Base-by-base conservation (phyloP, 352 stramenopile species). In the Phytophthora pistaciae region DNA sequence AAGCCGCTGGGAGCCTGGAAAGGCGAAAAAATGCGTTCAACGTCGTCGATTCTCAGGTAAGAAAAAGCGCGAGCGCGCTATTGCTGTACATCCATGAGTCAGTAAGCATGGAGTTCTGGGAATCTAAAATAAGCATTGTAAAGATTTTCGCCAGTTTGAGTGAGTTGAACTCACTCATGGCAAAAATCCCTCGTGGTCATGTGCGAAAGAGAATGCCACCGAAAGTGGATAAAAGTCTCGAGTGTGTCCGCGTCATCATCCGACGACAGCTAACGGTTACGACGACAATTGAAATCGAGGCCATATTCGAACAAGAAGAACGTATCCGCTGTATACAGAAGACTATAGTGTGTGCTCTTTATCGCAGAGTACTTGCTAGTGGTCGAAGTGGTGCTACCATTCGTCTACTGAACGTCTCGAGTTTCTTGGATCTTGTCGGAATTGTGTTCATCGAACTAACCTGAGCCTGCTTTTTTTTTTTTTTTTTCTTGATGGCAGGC, bases 331-430 rank as follows among this genome's bases (percentile, higher is more conserved):
- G 79, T 16, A 69, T 84, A 3, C 52, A 57, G 21, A 69, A 77
- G 31, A 71, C 52, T 9, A 36, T 5, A 67, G 1, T 60, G 56
- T 8, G 67, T 82, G 3, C 73, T 84, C 16, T 77, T 78, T 31
- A 77, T 80, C 16, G 75, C 70, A 3, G 78, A 88, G 62, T 84
- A 78, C 36, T 56, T 84, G 16, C 55, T 84, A 1, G 46, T 84
- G 36, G 66, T 78, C 9, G 80, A 85, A 58, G 74, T 84, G 9
- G 62, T 78, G 21, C 36, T 88, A 27, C 70, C 78, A 29, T 36
- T 74, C 21, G 58, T 83, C 10, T 84, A 84, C 40, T 65, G 72
- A 83, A 23, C 23, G 21, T 31, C 2, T 38, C 11, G 4, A n/a
- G 4, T 10, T 25, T 31, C 5, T 33, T 33, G 7, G 21, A 42